Evolutionary conservation across 805 yeast genomes (phyloP).

Genomic region (Saccharomycopsis fermentans): DNA sequence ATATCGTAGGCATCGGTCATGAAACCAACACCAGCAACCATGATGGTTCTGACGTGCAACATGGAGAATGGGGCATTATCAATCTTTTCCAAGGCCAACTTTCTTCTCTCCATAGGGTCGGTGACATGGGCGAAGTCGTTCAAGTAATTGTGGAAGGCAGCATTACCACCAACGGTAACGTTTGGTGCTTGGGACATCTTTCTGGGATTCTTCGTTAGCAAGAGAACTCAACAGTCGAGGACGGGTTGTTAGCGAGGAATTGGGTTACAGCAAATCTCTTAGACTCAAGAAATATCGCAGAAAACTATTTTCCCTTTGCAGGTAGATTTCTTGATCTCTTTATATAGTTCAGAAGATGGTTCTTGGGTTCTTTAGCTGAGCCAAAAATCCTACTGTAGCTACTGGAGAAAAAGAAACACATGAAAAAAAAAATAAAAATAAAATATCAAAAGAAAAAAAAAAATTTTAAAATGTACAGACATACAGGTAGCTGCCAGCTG

Average conservation of each 20-base stretch:
- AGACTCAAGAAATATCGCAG: too few species aligned
- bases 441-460: too few species aligned
- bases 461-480: too few species aligned
- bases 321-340: background rate
- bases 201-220: too few species aligned
- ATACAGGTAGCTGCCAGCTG: too few species aligned
- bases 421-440: too few species aligned
- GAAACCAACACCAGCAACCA: slow-evolving; percentile 84
- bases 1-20: slow-evolving; percentile 89
- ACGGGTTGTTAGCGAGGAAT: too few species aligned
- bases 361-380: too few species aligned
- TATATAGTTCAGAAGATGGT: background rate
- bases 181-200: background rate
- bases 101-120: slow-evolving; percentile 80
- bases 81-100: slow-evolving; percentile 74
- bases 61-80: slow-evolving; percentile 73
- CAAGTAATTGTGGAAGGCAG: slow-evolving; percentile 75
- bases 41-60: slow-evolving; percentile 74
- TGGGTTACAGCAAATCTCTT: too few species aligned
- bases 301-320: background rate
- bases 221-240: too few species aligned
- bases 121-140: slow-evolving; percentile 74
- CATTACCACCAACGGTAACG: slow-evolving; percentile 61
- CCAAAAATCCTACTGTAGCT: too few species aligned
- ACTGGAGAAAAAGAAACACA: too few species aligned